These are phyloP conservation scores for Botrytis paeoniae DNA, from an alignment of 2,329 filamentous ascomycete genomes.

Conservation along the genomic window DNA sequence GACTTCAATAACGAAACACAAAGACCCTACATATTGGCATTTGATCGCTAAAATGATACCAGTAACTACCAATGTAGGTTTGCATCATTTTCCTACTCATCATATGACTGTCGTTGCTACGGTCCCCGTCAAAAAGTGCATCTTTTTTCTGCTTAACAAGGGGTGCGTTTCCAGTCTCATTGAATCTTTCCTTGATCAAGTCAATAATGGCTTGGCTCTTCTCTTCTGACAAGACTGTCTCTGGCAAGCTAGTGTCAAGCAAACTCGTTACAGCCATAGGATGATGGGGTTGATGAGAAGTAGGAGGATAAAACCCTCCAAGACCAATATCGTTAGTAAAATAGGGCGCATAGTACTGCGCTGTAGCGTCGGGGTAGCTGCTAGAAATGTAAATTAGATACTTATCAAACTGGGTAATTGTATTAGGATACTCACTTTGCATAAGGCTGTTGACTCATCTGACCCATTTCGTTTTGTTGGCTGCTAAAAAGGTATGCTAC, in stretches of 20 bases:
- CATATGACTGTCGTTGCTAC: slow-evolving; percentile 60
- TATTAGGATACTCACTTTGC: slow-evolving; percentile 46
- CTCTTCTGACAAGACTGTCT: slow-evolving; percentile 79
- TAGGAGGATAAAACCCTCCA: slow-evolving; percentile 56
- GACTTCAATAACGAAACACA: background rate
- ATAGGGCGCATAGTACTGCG: slow-evolving; percentile 50
- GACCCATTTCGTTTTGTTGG: slow-evolving; percentile 53
- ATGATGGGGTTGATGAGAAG: slow-evolving; percentile 57
- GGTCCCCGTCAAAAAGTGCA: slow-evolving; percentile 73
- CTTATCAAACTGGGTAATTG: background rate
- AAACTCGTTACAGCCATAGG: slow-evolving; percentile 89
- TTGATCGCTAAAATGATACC: slow-evolving; percentile 92
- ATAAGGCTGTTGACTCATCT: slow-evolving; percentile 48
- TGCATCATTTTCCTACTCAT: slow-evolving; percentile 94
- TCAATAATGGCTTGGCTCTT: slow-evolving; percentile 82
- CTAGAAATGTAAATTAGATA: background rate
- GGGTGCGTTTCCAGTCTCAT: slow-evolving; percentile 73
- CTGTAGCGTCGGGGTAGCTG: slow-evolving; percentile 54
- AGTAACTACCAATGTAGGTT: slow-evolving; percentile 88
- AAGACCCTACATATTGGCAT: slow-evolving; percentile 64
- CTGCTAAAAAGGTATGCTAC: slow-evolving; percentile 81
- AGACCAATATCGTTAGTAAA: slow-evolving; percentile 48
- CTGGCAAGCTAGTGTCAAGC: slow-evolving; percentile 74
- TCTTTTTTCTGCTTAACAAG: slow-evolving; percentile 71
- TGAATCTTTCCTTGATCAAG: slow-evolving; percentile 76